phyloP scores from a whole-genome alignment of 805 yeast species.

The Wickerhamomyces silvicola region DNA sequence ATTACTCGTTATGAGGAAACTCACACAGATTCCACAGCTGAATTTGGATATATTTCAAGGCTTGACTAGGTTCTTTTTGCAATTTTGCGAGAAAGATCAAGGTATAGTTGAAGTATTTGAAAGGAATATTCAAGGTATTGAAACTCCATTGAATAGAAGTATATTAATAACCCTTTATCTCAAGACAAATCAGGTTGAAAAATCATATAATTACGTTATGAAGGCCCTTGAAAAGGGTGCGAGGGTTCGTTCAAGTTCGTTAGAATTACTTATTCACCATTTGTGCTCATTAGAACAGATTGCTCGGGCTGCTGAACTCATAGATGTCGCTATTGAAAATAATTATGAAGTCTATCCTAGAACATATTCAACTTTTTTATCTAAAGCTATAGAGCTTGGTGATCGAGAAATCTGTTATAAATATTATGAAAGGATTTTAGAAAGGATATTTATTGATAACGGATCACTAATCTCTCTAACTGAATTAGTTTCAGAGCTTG shows the following conservation, averaged over 20 bases:
- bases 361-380: slow-evolving; percentile 7
- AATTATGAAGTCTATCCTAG: slow-evolving; percentile 11
- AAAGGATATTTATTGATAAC: slow-evolving; percentile 9
- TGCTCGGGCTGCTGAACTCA: slow-evolving; percentile 4
- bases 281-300: slow-evolving; percentile 4
- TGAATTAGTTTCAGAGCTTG: slow-evolving; percentile 4
- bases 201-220: slow-evolving; percentile 6
- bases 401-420: slow-evolving; percentile 2
- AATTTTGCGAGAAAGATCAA: neutral
- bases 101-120: slow-evolving; percentile 1
- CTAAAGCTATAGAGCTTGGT: slow-evolving; percentile 7
- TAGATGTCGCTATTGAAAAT: slow-evolving; percentile 1
- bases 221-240: neutral
- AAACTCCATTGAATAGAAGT: slow-evolving; percentile 1
- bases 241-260: slow-evolving; percentile 1
- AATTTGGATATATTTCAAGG: neutral
- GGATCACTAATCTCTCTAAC: slow-evolving; percentile 12
- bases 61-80: neutral
- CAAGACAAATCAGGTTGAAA: slow-evolving; percentile 1
- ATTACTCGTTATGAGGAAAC: neutral
- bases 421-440: slow-evolving; percentile 5
- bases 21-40: neutral
- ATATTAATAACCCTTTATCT: slow-evolving; percentile 8
- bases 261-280: slow-evolving; percentile 13
- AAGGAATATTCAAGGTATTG: neutral